These are phyloP conservation scores for Cercophora scortea DNA, from an alignment of 495 filamentous ascomycete genomes.

Conservation along the genomic window DNA sequence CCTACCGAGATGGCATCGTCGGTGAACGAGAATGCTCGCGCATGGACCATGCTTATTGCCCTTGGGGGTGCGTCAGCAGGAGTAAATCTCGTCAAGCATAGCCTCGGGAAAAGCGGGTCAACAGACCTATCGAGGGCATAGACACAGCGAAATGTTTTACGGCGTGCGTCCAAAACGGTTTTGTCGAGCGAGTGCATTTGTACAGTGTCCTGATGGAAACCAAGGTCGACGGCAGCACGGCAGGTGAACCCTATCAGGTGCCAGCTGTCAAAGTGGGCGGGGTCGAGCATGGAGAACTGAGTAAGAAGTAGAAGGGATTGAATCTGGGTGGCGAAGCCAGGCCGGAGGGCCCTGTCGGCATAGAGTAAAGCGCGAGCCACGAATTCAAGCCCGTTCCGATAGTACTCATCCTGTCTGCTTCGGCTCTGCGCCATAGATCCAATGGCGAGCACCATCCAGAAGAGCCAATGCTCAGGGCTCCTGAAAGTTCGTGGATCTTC, in stretches of 20 bases:
- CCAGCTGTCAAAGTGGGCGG: constrained; percentile 84
- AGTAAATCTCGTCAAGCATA: not conserved
- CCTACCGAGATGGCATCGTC: constrained; percentile 76
- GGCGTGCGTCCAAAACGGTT: constrained; percentile 61
- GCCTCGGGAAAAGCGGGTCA: not conserved
- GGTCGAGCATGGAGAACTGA: constrained; percentile 80
- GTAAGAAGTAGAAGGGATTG: constrained; percentile 80
- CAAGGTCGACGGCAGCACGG: constrained; percentile 76
- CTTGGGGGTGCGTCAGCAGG: constrained; percentile 29
- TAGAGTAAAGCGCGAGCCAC: constrained; percentile 63
- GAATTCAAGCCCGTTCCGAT: constrained; percentile 56
- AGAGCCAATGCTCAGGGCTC: constrained; percentile 71
- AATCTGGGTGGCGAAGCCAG: constrained; percentile 72
- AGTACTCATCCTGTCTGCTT: constrained; percentile 53
- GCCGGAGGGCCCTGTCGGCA: constrained; percentile 71
- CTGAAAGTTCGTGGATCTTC: constrained; percentile 53
- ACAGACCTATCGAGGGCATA: constrained; percentile 78
- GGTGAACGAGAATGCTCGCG: constrained; percentile 80
- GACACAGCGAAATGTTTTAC: constrained; percentile 76
- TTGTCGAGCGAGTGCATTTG: constrained; percentile 51
- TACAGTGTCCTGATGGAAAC: constrained; percentile 83
- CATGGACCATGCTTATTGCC: constrained; percentile 70
- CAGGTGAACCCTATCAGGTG: constrained; percentile 81
- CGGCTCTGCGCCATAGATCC: constrained; percentile 64
- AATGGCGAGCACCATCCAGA: constrained; percentile 85